Evolutionary conservation across 2,329 filamentous ascomycete species (phyloP), one percentile per base, ranked within the genome.

Genomic region (Tolypocladium nubicola): DNA sequence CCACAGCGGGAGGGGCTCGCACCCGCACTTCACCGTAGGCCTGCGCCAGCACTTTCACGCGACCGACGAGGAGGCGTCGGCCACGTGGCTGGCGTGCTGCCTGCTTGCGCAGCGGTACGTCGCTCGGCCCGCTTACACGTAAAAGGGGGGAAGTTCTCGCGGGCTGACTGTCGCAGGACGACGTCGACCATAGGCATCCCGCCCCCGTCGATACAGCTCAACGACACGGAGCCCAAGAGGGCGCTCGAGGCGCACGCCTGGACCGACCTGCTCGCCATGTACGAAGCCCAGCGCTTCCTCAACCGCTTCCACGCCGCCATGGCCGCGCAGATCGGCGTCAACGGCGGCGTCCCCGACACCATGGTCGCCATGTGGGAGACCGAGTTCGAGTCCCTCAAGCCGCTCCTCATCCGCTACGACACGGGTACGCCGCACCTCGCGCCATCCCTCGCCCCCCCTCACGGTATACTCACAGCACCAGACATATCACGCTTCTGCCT

Each of bases 11-110:
- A 74, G 73, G 11, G 80, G 79, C n/a, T 72, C 71, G 1, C 74
- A 81, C 55, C 73, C 73, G 0, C 76, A 79, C 60, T 79, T 79
- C 56, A 71, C 72, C 45, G 71, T 77, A 14, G 76, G 76, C 0
- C 66, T 72, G 9, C 73, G 73, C 23, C 72, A 75, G 56, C 71
- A 73, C 30, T 71, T 74, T 52, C 71, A 69, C 2, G 73, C 75
- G 47, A 76, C 76, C 0, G 75, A 82, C 55, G 76, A 81, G 57
- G 79, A 82, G 58, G 79, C 79, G 2, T 72, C 74, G 0, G 76
- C 71, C 52, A 80, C 79, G 0, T 83, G 80, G 80, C 71, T 78
- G 2, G 78, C 77, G 1, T 78, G 77, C 60, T 81, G 79, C 30
- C 76, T 80, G 16, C 69, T 82, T 9, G 72, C 76, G 1, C 79